Percentiles rank a stretch among this genome's conserved stretches.
Conservation (phyloP, 192 early-diverging fungal species). For the Backusella psychrophila region DNA sequence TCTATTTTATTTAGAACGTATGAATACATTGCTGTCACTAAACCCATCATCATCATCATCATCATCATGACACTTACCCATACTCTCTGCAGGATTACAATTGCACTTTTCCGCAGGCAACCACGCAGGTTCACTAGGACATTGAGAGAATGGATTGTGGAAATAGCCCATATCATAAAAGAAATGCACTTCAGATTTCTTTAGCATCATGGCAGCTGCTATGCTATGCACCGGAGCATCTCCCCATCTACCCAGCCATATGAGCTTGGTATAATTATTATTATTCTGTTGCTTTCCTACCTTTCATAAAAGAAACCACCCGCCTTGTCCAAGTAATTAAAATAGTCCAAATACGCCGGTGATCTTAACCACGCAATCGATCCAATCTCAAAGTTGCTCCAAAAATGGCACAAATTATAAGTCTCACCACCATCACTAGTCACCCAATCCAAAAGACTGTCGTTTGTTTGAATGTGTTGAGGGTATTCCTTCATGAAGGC, state of each 20-base stretch:
- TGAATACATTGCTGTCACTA: too few relatives aligned
- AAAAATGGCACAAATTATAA: constrained; percentile 74
- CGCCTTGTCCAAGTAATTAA: constrained; percentile 65
- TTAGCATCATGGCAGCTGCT: constrained; percentile 18
- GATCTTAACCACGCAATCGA: constrained; percentile 66
- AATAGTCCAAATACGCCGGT: constrained; percentile 62
- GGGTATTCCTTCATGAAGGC: constrained; percentile 52
- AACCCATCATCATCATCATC: background rate
- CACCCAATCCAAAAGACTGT: constrained; percentile 37
- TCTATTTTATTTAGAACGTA: background rate
- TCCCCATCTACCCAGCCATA: constrained; percentile 8
- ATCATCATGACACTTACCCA: constrained; percentile 8
- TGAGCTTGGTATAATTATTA: background rate
- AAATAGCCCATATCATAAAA: constrained; percentile 29
- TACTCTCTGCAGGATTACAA: constrained; percentile 21
- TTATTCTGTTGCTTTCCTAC: constrained; percentile 12
- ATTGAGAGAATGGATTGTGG: constrained; percentile 21
- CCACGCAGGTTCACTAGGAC: constrained; percentile 20
- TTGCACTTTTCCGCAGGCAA: constrained; percentile 10
- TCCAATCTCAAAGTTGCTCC: constrained; percentile 80
- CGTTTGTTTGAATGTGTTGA: constrained; percentile 26
- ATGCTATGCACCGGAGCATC: constrained; percentile 28
- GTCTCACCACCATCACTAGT: constrained; percentile 44
- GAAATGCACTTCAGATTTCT: constrained; percentile 15
- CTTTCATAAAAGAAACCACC: constrained; percentile 92